phyloP scores from a whole-genome alignment of 495 filamentous ascomycete genomes.

The Lasiosphaeriaceae sp. region DNA sequence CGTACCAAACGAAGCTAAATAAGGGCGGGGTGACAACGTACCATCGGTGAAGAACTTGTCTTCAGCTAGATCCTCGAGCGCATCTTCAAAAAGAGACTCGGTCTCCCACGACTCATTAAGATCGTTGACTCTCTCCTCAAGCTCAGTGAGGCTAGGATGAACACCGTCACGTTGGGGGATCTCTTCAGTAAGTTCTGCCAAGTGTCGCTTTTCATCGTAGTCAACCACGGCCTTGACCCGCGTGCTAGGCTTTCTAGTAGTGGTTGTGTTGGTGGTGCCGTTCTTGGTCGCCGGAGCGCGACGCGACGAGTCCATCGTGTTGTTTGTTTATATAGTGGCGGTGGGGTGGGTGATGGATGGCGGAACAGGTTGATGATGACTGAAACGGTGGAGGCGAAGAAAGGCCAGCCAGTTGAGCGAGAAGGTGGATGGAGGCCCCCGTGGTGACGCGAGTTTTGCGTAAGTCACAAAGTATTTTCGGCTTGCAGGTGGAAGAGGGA shows the following conservation, averaged over 20 bases:
- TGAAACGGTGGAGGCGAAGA: no score
- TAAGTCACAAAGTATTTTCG: no score
- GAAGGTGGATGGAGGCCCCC: no score
- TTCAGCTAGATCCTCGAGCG: slow-evolving; percentile 59
- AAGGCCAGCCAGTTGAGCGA: no score
- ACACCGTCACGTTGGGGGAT: slow-evolving; percentile 29
- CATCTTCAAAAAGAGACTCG: slow-evolving; percentile 64
- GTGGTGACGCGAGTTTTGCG: no score
- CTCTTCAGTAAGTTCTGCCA: slow-evolving; percentile 65
- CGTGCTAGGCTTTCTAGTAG: slow-evolving; percentile 44
- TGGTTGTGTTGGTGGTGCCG: slow-evolving; percentile 5
- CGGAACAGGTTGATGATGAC: not conserved
- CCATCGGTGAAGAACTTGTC: slow-evolving; percentile 57
- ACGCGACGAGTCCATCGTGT: not conserved
- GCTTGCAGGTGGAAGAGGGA: no score
- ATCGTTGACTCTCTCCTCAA: slow-evolving; percentile 59
- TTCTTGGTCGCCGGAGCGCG: slow-evolving; percentile 7
- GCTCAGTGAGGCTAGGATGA: slow-evolving; percentile 35
- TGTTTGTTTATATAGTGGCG: not conserved
- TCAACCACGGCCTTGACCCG: slow-evolving; percentile 88
- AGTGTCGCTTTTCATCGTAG: slow-evolving; percentile 79
- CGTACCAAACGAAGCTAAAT: not conserved
- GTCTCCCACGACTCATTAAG: slow-evolving; percentile 63
- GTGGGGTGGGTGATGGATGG: not conserved
- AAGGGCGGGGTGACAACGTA: slow-evolving; percentile 28